Evolutionary conservation across 2,329 filamentous ascomycete genomes (phyloP).

Genomic region (Albophoma yamanashiensis): DNA sequence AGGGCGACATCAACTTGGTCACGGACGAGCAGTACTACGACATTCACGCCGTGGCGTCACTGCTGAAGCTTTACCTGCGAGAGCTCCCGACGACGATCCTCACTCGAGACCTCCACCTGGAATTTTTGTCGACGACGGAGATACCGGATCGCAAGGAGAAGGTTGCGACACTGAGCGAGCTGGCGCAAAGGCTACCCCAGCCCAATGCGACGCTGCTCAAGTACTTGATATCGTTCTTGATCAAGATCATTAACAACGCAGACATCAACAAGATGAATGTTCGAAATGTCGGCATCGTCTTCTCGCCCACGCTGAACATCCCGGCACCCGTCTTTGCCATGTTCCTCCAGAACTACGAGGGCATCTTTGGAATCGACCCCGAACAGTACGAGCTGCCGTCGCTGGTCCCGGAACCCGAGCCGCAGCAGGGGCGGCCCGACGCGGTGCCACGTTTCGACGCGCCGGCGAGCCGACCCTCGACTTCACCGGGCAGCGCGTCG

Average conservation of each 20-base stretch:
- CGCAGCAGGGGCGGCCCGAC: slow-evolving; percentile 18
- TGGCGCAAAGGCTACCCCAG: slow-evolving; percentile 70
- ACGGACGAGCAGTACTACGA: slow-evolving; percentile 81
- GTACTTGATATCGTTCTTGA: slow-evolving; percentile 78
- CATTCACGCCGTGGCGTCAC: slow-evolving; percentile 87
- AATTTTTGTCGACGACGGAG: slow-evolving; percentile 80
- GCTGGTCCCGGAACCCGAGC: slow-evolving; percentile 27
- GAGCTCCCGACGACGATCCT: slow-evolving; percentile 87
- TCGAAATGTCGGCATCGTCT: slow-evolving; percentile 94
- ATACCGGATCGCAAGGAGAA: slow-evolving; percentile 66
- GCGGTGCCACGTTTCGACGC: slow-evolving; percentile 19
- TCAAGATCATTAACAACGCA: slow-evolving; percentile 84
- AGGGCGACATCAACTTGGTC: slow-evolving; percentile 83
- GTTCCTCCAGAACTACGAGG: slow-evolving; percentile 82
- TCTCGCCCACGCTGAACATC: slow-evolving; percentile 93
- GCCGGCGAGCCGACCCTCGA: slow-evolving; percentile 37
- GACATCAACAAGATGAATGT: slow-evolving; percentile 97
- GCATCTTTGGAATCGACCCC: slow-evolving; percentile 67
- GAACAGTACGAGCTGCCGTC: slow-evolving; percentile 51
- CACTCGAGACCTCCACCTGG: slow-evolving; percentile 78
- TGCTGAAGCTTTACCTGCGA: slow-evolving; percentile 87
- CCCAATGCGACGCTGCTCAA: slow-evolving; percentile 74
- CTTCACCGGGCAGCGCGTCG: slow-evolving; percentile 36
- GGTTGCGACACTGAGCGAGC: slow-evolving; percentile 60
- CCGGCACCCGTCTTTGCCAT: slow-evolving; percentile 88